Conservation (phyloP, 345 rosid species). For the Iberis pinnata region DNA sequence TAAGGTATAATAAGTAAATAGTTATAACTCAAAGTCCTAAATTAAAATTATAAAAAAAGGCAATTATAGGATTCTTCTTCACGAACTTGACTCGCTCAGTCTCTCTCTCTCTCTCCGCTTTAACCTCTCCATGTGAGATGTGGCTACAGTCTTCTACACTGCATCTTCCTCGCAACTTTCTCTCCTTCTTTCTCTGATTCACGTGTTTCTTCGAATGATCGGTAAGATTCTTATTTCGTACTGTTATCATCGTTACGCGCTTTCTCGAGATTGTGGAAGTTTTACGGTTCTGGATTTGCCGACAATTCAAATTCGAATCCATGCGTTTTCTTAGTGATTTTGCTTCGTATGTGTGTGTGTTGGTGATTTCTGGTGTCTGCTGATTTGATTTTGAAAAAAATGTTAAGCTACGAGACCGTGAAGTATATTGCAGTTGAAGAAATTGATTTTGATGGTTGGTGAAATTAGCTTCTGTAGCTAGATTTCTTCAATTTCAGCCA, state of each 20-base stretch:
- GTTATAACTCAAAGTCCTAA: not conserved
- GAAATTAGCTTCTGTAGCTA: conserved; percentile 6
- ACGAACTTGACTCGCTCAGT: conserved; percentile 23
- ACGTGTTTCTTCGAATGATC: conserved; percentile 41
- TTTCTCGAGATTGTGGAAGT: conserved; percentile 5
- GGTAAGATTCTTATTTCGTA: conserved; percentile 36
- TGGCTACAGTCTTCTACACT: conserved; percentile 27
- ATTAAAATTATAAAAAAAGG: not conserved
- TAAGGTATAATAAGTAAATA: conserved; percentile 10
- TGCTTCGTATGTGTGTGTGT: not conserved
- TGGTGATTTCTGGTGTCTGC: too few species aligned
- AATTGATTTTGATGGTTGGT: conserved; percentile 14
- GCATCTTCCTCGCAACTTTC: conserved; percentile 32
- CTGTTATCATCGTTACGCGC: conserved; percentile 3
- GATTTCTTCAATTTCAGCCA: conserved; percentile 7
- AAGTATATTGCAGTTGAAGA: not conserved
- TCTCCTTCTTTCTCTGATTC: conserved; percentile 30
- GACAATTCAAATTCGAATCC: conserved; percentile 12
- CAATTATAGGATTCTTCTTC: conserved; percentile 27
- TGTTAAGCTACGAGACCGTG: not conserved
- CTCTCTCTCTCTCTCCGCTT: conserved; percentile 21
- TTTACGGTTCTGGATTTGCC: conserved; percentile 21
- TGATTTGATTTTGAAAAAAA: not conserved
- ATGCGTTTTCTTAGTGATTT: not conserved
- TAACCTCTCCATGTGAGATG: conserved; percentile 32